Conservation (phyloP, 352 stramenopile species). For the Pythium plurisporium region DNA sequence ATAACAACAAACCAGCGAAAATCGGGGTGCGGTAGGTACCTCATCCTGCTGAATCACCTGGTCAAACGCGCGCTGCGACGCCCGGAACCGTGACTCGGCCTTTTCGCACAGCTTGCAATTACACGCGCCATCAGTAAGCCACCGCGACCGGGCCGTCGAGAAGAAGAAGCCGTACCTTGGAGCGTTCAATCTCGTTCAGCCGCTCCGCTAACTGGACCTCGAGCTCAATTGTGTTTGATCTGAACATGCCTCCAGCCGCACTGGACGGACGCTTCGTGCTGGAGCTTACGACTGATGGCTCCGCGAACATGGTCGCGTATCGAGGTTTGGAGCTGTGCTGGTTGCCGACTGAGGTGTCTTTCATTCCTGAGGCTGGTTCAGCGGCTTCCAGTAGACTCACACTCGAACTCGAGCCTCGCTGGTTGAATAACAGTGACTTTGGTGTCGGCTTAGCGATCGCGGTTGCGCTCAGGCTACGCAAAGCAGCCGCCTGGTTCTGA, state of each 20-base stretch:
- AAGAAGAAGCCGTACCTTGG: conserved; percentile 31
- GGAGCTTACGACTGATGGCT: neutral
- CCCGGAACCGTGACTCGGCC: conserved; percentile 37
- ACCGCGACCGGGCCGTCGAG: neutral
- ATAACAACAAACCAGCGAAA: neutral
- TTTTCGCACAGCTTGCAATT: conserved; percentile 69
- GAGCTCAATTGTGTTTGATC: conserved; percentile 42
- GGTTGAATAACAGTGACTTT: conserved; percentile 17
- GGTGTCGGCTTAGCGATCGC: conserved; percentile 22
- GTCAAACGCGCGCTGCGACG: conserved; percentile 49
- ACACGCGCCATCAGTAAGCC: neutral
- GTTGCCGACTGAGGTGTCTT: neutral
- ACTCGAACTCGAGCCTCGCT: neutral
- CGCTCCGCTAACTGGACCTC: conserved; percentile 63
- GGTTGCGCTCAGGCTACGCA: conserved; percentile 28
- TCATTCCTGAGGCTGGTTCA: neutral
- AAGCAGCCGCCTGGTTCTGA: conserved; percentile 33
- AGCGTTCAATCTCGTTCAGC: conserved; percentile 62
- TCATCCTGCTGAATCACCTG: conserved; percentile 54
- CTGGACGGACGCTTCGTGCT: conserved; percentile 8
- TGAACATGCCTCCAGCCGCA: conserved; percentile 32
- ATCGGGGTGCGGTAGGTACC: conserved; percentile 24
- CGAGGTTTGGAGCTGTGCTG: conserved; percentile 4
- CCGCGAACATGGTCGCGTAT: conserved; percentile 17
- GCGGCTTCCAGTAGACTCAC: neutral